Evolutionary conservation across 2,329 filamentous ascomycete species (phyloP).

Genomic region (Fusarium xylarioides): DNA sequence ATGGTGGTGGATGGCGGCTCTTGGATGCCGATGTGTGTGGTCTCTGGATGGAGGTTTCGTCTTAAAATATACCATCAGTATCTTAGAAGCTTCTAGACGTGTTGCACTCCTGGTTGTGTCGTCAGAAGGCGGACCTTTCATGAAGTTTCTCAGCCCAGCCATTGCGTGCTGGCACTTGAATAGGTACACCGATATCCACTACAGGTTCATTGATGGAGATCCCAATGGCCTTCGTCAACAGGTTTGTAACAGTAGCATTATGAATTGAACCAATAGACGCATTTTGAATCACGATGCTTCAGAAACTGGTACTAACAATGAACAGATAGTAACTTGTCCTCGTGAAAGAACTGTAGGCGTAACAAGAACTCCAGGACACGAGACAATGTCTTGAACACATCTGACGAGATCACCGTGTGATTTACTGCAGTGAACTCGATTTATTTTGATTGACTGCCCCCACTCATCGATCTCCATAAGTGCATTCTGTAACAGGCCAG

Average conservation of each 20-base stretch:
- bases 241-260: background rate
- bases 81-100: fast-evolving
- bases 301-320: fast-evolving
- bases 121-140: background rate
- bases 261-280: fast-evolving
- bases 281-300: fast-evolving
- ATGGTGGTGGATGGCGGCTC: fast-evolving
- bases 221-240: fast-evolving
- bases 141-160: no score
- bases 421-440: fast-evolving
- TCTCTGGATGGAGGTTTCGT: fast-evolving
- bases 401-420: fast-evolving
- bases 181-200: background rate
- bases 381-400: background rate
- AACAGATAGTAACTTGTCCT: background rate
- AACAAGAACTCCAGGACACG: fast-evolving
- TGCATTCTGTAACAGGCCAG: background rate
- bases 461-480: background rate
- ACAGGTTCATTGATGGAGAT: no score
- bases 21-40: fast-evolving
- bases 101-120: fast-evolving
- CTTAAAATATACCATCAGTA: background rate
- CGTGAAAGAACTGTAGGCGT: background rate
- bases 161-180: fast-evolving
- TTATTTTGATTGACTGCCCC: fast-evolving